Base-by-base conservation (phyloP, 2,329 filamentous ascomycete species). In the Aspergillus alliaceus region DNA sequence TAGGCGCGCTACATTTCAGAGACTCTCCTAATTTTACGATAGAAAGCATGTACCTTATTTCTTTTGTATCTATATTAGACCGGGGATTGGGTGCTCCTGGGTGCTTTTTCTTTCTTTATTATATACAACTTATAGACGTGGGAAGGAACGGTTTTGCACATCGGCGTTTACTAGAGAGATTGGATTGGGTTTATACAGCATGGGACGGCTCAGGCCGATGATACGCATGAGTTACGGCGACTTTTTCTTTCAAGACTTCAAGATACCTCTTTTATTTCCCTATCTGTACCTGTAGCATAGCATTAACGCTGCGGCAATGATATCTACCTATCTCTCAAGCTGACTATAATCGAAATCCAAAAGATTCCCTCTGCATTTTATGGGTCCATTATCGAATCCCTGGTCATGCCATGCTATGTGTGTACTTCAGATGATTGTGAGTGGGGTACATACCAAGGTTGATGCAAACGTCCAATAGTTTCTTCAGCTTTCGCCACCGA, bases 11-110 rank as follows among this genome's bases (percentile, higher is more conserved):
- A 55, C 8, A 47, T 44, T 52, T 52, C 57, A 32, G 53, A 58
- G 52, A 54, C 42, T 57, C 51, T 60, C 57, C 53, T 57, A 59
- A 60, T 59, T 42, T 53, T 35, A 46, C 51, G 24, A 47, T 48
- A 27, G 20, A 52, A 54, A 56, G 24, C 51, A 44, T 24, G 12
- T 42, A 53, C 7, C 51, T 24, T 39, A 24, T n/a, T 27, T 44
- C 7, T 40, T 32, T 32, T 31, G 37, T 53, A 29, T 53, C 31
- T 31, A 47, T 34, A 56, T 20, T 37, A 44, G 53, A 52, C 22
- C 11, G 54, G 54, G 27, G 32, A 18, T 53, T 31, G 24, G 40
- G 40, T 44, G 40, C 40, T 53, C 27, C 39, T 22, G 24, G 54
- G 34, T 51, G 31, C 27, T 14, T 46, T 35, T 37, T 25, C 20